These are phyloP conservation scores for Talaromyces albobiverticillius DNA, from an alignment of 2,329 filamentous ascomycete species.

Conservation along the genomic window DNA sequence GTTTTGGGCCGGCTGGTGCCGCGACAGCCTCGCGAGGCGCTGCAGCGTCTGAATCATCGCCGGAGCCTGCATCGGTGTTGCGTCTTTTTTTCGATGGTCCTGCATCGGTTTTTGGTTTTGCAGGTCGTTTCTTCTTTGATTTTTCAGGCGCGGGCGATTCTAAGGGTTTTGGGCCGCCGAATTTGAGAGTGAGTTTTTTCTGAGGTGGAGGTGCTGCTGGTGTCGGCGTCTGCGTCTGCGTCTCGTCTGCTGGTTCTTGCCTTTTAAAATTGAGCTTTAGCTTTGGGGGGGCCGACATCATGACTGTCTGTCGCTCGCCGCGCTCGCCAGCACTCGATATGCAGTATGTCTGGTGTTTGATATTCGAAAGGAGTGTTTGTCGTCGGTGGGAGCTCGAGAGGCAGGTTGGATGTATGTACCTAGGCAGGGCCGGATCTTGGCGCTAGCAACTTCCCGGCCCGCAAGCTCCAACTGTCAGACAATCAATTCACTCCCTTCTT, in stretches of 20 bases:
- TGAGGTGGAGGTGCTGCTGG: conserved; percentile 26
- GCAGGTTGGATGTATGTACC: too few relatives aligned
- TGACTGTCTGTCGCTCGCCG: too few relatives aligned
- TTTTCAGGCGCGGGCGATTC: conserved; percentile 28
- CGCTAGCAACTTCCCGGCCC: too few relatives aligned
- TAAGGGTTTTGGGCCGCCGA: conserved; percentile 24
- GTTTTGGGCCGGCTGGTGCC: conserved; percentile 29
- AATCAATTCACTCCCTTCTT: too few relatives aligned
- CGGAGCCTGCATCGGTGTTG: conserved; percentile 26
- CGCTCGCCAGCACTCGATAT: too few relatives aligned
- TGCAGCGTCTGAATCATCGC: conserved; percentile 24
- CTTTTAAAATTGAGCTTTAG: conserved; percentile 44
- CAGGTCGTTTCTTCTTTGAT: conserved; percentile 34
- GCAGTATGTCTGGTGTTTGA: too few relatives aligned
- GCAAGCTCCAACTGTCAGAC: too few relatives aligned
- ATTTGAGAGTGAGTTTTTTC: conserved; percentile 42
- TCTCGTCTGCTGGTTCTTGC: conserved; percentile 20
- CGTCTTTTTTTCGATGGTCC: conserved; percentile 36
- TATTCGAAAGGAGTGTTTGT: too few relatives aligned
- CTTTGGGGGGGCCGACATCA: conserved; percentile 37
- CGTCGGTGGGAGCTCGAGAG: too few relatives aligned
- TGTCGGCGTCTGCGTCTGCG: too few relatives aligned
- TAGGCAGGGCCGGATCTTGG: too few relatives aligned
- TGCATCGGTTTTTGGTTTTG: conserved; percentile 12
- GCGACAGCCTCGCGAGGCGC: conserved; percentile 2